Evolutionary conservation across 768 basidiomycete genomes (phyloP), one percentile per base, ranked within the genome.

Genomic region (Mycena vulgaris): DNA sequence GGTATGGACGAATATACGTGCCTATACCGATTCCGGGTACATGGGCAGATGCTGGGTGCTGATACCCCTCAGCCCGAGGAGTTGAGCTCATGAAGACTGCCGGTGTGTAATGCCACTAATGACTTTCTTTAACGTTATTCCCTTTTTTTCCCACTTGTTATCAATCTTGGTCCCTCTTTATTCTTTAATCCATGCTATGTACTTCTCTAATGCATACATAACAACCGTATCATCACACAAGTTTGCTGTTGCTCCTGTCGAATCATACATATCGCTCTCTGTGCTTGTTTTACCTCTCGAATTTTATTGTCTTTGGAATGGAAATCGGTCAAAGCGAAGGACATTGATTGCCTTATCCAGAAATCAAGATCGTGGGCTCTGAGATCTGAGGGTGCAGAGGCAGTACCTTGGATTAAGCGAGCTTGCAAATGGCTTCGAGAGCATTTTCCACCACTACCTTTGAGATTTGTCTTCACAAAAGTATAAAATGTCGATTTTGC

Each of bases 1-100:
- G 97, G 97, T 47, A 84, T 86, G 80, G 85, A 86, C 8, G 90
- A 92, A 66, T 95, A 88, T 78, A 98, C 97, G 0, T 99, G 97
- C 80, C 80, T 99, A 42, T 99, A 96, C 80, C 90, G 94, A 49
- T 83, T 95, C 81, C 88, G 94, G 48, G 93, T 94, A 33, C 94
- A 95, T 75, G 94, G 94, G 19, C 82, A 88, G 73, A 83, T 78
- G 63, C 75, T 90, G 59, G 86, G 80, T 14, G 86, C 83, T 23
- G 84, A 85, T 8, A 72, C 79, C 42, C 83, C 85, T 6, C 78
- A 77, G 58, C 70, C 81, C 42, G 77, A 75, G 48, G 81, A 81
- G 58, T 69, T 75, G 57, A 35, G 51, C 64, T 47, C 68, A 53
- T 72, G 51, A 66, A 48, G 28, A 52, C 13, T 27, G 59, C 37